phyloP scores from a whole-genome alignment of 768 basidiomycete species.

The Albatrellus ellisii region DNA sequence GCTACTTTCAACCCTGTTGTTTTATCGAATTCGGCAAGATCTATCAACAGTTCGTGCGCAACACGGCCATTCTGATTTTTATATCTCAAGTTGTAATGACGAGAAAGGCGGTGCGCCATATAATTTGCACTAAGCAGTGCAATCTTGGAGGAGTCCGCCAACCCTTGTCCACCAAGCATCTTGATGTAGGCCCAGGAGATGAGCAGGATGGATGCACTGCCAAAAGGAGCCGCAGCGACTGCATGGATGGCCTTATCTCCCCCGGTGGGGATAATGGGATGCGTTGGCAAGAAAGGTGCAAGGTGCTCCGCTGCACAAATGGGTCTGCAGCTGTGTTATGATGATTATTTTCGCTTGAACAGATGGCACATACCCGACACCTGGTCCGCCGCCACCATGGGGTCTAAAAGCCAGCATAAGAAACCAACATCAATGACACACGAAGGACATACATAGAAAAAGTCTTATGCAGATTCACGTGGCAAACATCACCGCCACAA shows the following conservation, averaged over 20 bases:
- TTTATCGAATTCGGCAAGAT: constrained; percentile 92
- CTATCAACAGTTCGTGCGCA: constrained; percentile 92
- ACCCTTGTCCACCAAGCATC: constrained; percentile 94
- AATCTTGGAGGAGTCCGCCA: constrained; percentile 72
- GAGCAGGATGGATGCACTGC: constrained; percentile 87
- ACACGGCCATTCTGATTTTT: constrained; percentile 87
- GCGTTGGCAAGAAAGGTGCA: constrained; percentile 85
- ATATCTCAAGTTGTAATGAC: constrained; percentile 77
- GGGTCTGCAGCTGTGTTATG: constrained; percentile 33
- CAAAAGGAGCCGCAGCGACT: constrained; percentile 85
- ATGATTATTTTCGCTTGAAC: constrained; percentile 2
- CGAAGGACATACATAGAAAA: constrained; percentile 67
- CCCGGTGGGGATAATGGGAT: constrained; percentile 59
- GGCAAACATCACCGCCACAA: constrained; percentile 97
- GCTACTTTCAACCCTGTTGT: constrained; percentile 80
- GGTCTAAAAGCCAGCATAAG: constrained; percentile 36
- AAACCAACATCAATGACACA: not conserved
- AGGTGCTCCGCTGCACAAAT: constrained; percentile 93
- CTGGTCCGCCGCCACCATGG: constrained; percentile 95
- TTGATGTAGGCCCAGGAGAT: constrained; percentile 99
- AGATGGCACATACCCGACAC: constrained; percentile 57
- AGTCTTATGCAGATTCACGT: constrained; percentile 97
- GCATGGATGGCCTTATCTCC: constrained; percentile 70
- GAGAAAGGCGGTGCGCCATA: constrained; percentile 79
- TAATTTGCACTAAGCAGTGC: constrained; percentile 96